phyloP scores from a whole-genome alignment of 371 early-diverging fungal species.

The Saksenaea vasiformis region DNA sequence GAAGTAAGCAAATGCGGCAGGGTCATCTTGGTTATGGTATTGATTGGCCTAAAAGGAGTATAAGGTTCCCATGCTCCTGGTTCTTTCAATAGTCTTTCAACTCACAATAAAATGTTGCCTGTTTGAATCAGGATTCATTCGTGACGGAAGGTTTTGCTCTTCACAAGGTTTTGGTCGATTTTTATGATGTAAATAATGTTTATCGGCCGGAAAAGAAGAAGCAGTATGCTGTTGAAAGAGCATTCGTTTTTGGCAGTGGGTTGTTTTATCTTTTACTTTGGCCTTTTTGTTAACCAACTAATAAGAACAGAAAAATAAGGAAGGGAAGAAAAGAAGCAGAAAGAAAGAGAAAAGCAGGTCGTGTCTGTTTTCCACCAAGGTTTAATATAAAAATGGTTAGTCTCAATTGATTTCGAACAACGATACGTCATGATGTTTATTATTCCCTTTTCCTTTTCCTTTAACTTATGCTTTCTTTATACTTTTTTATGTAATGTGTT shows the following conservation, averaged over 20 bases:
- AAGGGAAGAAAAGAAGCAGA: neutral
- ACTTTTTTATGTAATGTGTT: neutral
- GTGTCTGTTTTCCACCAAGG: conserved; percentile 9
- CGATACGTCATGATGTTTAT: conserved; percentile 6
- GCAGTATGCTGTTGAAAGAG: conserved; percentile 27
- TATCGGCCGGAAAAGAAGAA: conserved; percentile 27
- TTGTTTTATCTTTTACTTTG: conserved; percentile 2
- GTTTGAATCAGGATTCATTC: conserved; percentile 6
- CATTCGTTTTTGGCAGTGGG: conserved; percentile 10
- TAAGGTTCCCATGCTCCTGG: conserved; percentile 2
- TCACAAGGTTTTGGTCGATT: conserved; percentile 5
- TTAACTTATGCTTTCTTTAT: neutral
- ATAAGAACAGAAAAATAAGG: conserved; percentile 1
- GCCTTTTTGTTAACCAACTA: conserved; percentile 6
- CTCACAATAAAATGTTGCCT: conserved; percentile 1
- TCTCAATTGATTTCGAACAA: conserved; percentile 3
- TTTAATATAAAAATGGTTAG: conserved; percentile 8
- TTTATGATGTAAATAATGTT: conserved; percentile 19
- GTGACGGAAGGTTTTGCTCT: conserved; percentile 6
- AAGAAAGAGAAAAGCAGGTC: conserved; percentile 12
- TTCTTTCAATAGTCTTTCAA: neutral
- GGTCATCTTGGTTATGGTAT: conserved; percentile 32
- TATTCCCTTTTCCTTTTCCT: neutral
- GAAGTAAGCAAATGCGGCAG: conserved; percentile 42
- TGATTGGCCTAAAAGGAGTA: conserved; percentile 9